A percentile compares a stretch with the other conserved stretches of the same genome.
Conservation (phyloP, 495 filamentous ascomycete genomes). For the Hypoxylon lienhwacheense region DNA sequence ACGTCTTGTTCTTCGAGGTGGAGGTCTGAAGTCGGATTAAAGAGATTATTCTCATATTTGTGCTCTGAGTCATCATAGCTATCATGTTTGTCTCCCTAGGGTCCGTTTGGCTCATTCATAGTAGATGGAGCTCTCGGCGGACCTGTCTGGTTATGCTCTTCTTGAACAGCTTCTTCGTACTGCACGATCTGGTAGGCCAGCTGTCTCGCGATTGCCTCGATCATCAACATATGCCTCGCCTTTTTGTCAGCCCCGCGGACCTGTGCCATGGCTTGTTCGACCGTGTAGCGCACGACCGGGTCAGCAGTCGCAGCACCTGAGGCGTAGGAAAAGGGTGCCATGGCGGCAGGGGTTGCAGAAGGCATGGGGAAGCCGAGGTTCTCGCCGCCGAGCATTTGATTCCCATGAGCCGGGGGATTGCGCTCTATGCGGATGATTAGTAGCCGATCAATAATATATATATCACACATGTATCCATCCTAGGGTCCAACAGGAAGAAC, state of each 20-base stretch:
- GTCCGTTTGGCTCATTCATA: constrained; percentile 30
- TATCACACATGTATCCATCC: neutral
- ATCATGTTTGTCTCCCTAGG: constrained; percentile 23
- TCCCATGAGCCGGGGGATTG: constrained; percentile 33
- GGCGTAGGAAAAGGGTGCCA: constrained; percentile 35
- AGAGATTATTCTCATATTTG: no score
- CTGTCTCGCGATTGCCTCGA: constrained; percentile 48
- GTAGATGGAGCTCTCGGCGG: constrained; percentile 21
- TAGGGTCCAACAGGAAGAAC: neutral
- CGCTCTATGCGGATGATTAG: constrained; percentile 29
- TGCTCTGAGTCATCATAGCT: no score
- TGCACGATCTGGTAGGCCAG: constrained; percentile 47
- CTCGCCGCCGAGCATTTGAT: constrained; percentile 29
- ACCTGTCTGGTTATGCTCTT: constrained; percentile 28
- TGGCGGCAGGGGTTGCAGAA: constrained; percentile 26
- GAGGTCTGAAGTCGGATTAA: no score
- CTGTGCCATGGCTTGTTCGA: constrained; percentile 46
- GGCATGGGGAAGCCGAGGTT: constrained; percentile 29
- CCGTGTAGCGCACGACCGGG: constrained; percentile 42
- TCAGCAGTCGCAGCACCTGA: constrained; percentile 40
- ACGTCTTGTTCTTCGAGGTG: no score
- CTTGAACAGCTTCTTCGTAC: constrained; percentile 45
- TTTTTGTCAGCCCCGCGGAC: constrained; percentile 47
- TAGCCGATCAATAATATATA: neutral
- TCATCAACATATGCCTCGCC: constrained; percentile 44